These are phyloP conservation scores for Picea abies DNA, from an alignment of 83 land plant genomes.

Conservation along the genomic window DNA sequence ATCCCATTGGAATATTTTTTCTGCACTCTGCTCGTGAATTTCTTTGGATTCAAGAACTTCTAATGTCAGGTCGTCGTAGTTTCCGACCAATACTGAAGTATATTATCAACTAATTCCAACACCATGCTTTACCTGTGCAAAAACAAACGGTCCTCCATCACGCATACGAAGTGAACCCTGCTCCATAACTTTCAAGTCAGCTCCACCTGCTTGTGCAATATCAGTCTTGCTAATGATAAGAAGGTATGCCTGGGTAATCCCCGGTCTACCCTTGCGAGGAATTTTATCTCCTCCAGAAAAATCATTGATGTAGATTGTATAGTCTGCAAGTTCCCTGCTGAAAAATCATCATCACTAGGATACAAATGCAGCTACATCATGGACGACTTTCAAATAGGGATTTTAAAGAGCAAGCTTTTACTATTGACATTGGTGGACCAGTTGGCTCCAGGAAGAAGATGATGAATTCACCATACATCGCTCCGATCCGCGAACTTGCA, in stretches of 20 bases:
- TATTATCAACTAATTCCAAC: conserved; percentile 73
- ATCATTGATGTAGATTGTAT: too few species aligned
- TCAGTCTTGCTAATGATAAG: conserved; percentile 89
- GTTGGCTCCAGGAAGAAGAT: conserved; percentile 84
- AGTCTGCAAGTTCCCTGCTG: too few species aligned
- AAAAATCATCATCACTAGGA: too few species aligned
- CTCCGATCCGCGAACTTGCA: too few species aligned
- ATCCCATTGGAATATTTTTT: too few species aligned
- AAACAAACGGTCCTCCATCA: conserved; percentile 96
- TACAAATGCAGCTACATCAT: too few species aligned
- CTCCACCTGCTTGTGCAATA: conserved; percentile 93
- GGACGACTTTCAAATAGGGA: conserved; percentile 63
- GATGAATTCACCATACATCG: too few species aligned
- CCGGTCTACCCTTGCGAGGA: too few species aligned
- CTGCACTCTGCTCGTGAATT: too few species aligned
- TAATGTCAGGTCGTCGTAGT: conserved; percentile 36
- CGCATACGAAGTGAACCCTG: conserved; percentile 94
- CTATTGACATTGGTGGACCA: conserved; percentile 98
- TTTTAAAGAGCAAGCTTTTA: conserved; percentile 90
- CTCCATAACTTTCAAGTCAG: conserved; percentile 95
- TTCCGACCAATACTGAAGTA: conserved; percentile 72
- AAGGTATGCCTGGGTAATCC: too few species aligned
- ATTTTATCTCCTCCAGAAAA: too few species aligned
- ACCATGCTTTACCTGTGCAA: conserved; percentile 96
- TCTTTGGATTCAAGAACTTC: too few species aligned